These are phyloP conservation scores for Haplographium delicatum DNA, from an alignment of 495 filamentous ascomycete genomes.

Conservation along the genomic window DNA sequence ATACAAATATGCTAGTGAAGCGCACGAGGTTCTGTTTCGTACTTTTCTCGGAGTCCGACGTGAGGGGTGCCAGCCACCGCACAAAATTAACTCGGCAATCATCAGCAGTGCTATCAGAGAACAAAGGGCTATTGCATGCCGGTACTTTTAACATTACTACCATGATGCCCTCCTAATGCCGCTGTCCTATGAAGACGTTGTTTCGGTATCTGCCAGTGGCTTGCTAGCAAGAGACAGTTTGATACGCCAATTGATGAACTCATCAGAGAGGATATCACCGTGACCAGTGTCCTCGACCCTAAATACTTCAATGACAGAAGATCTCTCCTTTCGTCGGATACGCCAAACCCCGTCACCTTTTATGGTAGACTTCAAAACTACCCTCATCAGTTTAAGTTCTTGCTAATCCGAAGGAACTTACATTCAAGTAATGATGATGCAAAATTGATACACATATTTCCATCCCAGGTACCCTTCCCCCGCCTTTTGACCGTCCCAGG, in stretches of 20 bases:
- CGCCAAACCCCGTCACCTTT: constrained; percentile 74
- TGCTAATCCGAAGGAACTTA: constrained; percentile 2
- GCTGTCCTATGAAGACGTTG: neutral
- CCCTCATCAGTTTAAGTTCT: constrained; percentile 12
- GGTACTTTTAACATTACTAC: too few species aligned
- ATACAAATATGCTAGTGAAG: too few species aligned
- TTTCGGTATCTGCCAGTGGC: too few species aligned
- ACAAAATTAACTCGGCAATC: too few species aligned
- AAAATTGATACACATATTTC: constrained; percentile 88
- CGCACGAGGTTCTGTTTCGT: too few species aligned
- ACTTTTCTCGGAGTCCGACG: too few species aligned
- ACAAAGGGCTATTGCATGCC: too few species aligned
- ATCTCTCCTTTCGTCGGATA: constrained; percentile 57
- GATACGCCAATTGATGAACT: constrained; percentile 72
- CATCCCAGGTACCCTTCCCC: constrained; percentile 72
- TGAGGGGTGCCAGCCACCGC: too few species aligned
- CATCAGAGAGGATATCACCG: constrained; percentile 68
- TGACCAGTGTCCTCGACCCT: constrained; percentile 66
- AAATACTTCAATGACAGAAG: constrained; percentile 61
- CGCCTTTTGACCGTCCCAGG: constrained; percentile 64
- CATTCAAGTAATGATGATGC: constrained; percentile 66
- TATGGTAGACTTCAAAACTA: constrained; percentile 55
- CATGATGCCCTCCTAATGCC: too few species aligned
- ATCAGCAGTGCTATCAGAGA: too few species aligned
- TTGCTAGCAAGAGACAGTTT: constrained; percentile 29